Evolutionary conservation across 164 flowering plant species (phyloP).

Genomic region (Amborella trichopoda): DNA sequence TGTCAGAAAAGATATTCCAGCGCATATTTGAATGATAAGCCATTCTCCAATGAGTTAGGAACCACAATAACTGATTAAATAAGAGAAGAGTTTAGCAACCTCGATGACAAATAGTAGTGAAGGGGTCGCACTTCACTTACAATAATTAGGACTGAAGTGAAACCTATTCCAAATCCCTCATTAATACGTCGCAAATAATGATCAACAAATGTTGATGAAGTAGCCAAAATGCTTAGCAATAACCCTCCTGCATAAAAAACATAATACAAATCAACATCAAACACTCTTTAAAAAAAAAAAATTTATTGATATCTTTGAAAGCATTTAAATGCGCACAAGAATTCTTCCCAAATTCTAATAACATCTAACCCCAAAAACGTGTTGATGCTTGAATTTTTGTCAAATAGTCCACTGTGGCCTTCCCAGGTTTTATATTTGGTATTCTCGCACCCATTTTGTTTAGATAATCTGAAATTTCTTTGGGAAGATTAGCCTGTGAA

Average conservation of each 20-base stretch:
- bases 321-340: too few species aligned
- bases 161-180: slow-evolving; percentile 81
- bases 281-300: too few species aligned
- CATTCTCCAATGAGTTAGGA: too few species aligned
- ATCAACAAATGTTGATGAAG: slow-evolving; percentile 73
- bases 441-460: slow-evolving; percentile 98
- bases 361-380: slow-evolving; percentile 85
- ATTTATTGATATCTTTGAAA: too few species aligned
- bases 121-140: slow-evolving; percentile 61
- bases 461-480: slow-evolving; percentile 94
- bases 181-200: slow-evolving; percentile 72
- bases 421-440: slow-evolving; percentile 94
- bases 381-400: slow-evolving; percentile 93
- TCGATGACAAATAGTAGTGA: too few species aligned
- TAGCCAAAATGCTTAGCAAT: slow-evolving; percentile 73
- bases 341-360: background rate
- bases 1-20: too few species aligned
- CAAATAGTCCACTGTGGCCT: slow-evolving; percentile 78
- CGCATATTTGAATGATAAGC: too few species aligned
- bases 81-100: too few species aligned
- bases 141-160: slow-evolving; percentile 86
- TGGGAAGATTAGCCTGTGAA: slow-evolving; percentile 96
- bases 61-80: too few species aligned
- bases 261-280: too few species aligned
- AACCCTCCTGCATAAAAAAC: slow-evolving; percentile 57